Percentiles rank a stretch among this genome's conserved stretches.
These are phyloP conservation scores for Echites panduratus DNA, from an alignment of 257 asterid genomes.

Conservation along the genomic window DNA sequence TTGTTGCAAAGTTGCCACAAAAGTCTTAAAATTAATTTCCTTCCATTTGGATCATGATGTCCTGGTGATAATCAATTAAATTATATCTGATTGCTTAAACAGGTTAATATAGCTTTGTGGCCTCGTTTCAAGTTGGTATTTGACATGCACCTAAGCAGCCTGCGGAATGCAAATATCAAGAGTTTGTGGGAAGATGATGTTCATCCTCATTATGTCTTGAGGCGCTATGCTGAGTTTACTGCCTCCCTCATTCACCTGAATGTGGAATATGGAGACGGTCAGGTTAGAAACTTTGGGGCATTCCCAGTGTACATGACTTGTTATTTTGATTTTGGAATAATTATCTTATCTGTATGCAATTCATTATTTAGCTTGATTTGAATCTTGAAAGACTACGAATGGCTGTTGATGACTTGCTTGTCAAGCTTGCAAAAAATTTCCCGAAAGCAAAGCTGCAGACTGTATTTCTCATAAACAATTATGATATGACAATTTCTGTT, in stretches of 20 bases:
- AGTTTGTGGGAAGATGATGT: constrained; percentile 98
- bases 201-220: constrained; percentile 95
- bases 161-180: constrained; percentile 77
- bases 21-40: constrained; percentile 2
- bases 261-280: constrained; percentile 95
- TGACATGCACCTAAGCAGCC: constrained; percentile 93
- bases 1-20: constrained; percentile 1
- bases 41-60: not conserved
- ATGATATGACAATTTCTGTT: constrained; percentile 92
- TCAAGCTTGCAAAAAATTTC: constrained; percentile 79
- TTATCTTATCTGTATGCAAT: constrained; percentile 15
- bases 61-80: not conserved
- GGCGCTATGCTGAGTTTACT: constrained; percentile 97
- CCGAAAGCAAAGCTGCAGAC: constrained; percentile 74
- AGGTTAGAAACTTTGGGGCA: constrained; percentile 47
- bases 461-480: constrained; percentile 88
- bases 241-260: constrained; percentile 93
- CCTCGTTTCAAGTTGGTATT: constrained; percentile 99
- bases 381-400: constrained; percentile 92
- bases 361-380: constrained; percentile 60
- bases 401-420: constrained; percentile 91
- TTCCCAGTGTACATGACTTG: constrained; percentile 17
- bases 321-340: constrained; percentile 11
- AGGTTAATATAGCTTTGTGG: constrained; percentile 95
- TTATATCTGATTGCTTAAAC: constrained; percentile 22